A percentile compares a stretch with the other conserved stretches of the same genome.
These are phyloP conservation scores for Starmerella khaoyaiensis DNA, from an alignment of 805 yeast genomes.

Conservation along the genomic window DNA sequence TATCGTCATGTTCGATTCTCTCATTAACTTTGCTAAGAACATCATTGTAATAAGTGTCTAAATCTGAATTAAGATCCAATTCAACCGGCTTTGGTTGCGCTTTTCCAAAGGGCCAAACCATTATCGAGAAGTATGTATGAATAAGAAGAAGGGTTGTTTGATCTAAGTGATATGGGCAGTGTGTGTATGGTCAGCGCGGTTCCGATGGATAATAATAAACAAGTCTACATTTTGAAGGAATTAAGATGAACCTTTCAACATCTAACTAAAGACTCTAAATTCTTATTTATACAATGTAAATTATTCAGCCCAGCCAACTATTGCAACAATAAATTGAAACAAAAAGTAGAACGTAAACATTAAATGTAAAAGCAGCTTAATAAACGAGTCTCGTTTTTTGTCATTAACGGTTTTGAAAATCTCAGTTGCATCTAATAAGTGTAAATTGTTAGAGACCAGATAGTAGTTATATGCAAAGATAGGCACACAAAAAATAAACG, in stretches of 20 bases:
- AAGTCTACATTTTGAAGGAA: too few relatives aligned
- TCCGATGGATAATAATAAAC: too few relatives aligned
- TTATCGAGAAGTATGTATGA: background rate
- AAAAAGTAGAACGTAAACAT: conserved; percentile 88
- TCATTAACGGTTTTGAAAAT: conserved; percentile 85
- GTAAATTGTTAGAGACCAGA: conserved; percentile 65
- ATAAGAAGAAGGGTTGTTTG: too few relatives aligned
- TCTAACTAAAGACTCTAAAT: too few relatives aligned
- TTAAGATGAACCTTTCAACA: too few relatives aligned
- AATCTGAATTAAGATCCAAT: too few relatives aligned
- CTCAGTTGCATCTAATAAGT: conserved; percentile 90
- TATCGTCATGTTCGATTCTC: too few relatives aligned
- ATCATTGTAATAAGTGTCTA: too few relatives aligned
- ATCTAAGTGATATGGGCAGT: background rate
- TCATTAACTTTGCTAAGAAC: too few relatives aligned
- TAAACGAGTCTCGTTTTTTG: conserved; percentile 81
- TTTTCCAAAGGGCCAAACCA: background rate
- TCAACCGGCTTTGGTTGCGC: too few relatives aligned
- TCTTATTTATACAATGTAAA: too few relatives aligned
- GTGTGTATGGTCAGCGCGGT: background rate
- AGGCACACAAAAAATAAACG: conserved; percentile 75
- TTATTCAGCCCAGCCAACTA: conserved; percentile 40
- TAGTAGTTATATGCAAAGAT: conserved; percentile 69
- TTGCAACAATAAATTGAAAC: conserved; percentile 89
- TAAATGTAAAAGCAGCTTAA: conserved; percentile 82